Base-by-base conservation (phyloP, 129 eudicot genomes). In the Flaveria linearis region DNA sequence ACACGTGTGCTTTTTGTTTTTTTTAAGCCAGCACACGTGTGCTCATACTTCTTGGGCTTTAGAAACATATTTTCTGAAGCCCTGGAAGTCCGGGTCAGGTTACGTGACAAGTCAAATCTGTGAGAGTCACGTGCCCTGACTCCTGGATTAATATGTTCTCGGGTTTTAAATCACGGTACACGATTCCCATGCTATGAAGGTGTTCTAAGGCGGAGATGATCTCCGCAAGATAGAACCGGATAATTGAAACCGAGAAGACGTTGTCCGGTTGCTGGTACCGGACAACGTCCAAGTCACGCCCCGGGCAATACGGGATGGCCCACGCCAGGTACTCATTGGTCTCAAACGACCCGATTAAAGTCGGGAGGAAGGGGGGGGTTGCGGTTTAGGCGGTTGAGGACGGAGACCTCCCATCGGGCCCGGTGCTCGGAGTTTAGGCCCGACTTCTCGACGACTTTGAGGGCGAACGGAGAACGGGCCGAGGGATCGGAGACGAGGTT, bases 121-220 rank as follows among this genome's bases (percentile, higher is more conserved):
- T 87, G 23, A 93, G 90, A 0, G 88, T 93, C 78, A 93, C 88
- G 87, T 93, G 98, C 28, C 98, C 98, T 1, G 97, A 84, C 15
- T 76, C 73, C 52, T 90, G 97, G 0, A 93, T 82, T 16, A 93
- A 78, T 2, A 93, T 55, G 77, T 93, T 93, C 52, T 93, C 98
- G 0, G 98, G 98, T 51, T 93, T 93, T 17, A 93, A 76, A 50
- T 93, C 98, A 0, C 98, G 81, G 73, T 90, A 93, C 16, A 78
- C 98, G 15, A 91, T 91, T 45, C 93, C 96, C 72, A 81, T 72
- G 70, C 7, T 22, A 78, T 91, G 98, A 16, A 93, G 88, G 45
- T 88, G 86, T n/a, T 86, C 81, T 0, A 93, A 82, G 1, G 98
- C 97, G 30, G 85, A 85, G 36, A 91, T 53, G 33, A 91, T 88